Base-by-base conservation (phyloP, 2,329 filamentous ascomycete species). In the Nigrospora oryzae region DNA sequence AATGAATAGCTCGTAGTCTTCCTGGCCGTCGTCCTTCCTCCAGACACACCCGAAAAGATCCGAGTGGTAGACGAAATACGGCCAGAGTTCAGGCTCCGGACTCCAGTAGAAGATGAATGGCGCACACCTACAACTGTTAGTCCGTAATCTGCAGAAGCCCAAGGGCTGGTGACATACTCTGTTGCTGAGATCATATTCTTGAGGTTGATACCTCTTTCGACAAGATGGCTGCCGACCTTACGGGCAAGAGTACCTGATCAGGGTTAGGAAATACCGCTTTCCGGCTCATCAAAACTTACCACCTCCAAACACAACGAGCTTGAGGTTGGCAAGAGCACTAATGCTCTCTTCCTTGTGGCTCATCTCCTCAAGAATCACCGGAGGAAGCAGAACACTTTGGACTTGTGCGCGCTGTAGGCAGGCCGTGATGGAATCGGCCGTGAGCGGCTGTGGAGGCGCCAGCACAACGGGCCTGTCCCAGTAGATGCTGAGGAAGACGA, bases 311-410 rank as follows among this genome's bases (percentile, higher is more conserved):
- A 38, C 45, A 1, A 69, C 61, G 4, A 52, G 51, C 0, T 63
- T 54, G 1, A 72, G 42, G 36, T 61, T 64, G 11, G 45, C 45
- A 5, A 74, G 51, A 0, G 53, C 43, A 4, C 54, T 51, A 3
- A 65, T 47, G 3, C 60, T 53, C 2, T 63, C 53, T 0, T 62
- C 53, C 11, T 49, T 56, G 30, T 63, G 54, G 40, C 62, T 64
- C 53, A 74, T 58, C 2, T 73, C 69, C 38, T 71, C 69, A 1
- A 74, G 44, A n/a, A 72, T 58, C 0, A 64, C 60, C 0, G 70
- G 69, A 2, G 68, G 59, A 10, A 67, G 47, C 0, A 65, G 13
- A 0, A 56, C 48, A 23, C 19, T 23, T 23, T 23, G 19, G 19
- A 23, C 19, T 23, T 23, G 19, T 23, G 19, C 19, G 19, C 19